Base-by-base conservation (phyloP, 257 asterid species). In the Nicotiana attenuata region DNA sequence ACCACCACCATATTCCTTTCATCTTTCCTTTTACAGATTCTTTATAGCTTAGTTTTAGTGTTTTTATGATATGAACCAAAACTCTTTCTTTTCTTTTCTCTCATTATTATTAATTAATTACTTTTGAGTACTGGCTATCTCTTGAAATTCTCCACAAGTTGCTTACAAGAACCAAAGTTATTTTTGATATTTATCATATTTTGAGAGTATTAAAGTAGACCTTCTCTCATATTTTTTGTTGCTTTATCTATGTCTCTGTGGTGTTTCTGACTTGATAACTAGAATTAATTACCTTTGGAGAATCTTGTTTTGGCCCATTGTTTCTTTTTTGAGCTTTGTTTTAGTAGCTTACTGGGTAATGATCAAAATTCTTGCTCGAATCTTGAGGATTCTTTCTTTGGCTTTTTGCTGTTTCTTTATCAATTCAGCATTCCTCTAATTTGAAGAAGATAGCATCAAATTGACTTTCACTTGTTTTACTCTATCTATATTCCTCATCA, bases 1-100 rank as follows among this genome's bases (percentile, higher is more conserved):
- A 88, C 94, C 80, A 88, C 94, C 93, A 88, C 95, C 97, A 86
- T 91, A 90, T 90, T 90, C 93, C 88, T 89, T 89, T 88, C 90
- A 84, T 91, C 94, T 92, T 88, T 86, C 88, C 92, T 92, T 91
- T 91, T 89, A 75, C 87, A 91, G 93, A 93, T 93, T 90, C 97
- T 93, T 88, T 73, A 73, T 45, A 22, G 81, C 88, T 89, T 87
- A 91, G 50, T 41, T 88, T 85, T 83, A 83, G 90, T 86, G 91
- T 88, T 91, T 41, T 41, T 0, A 9, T 41, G 50, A 41, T 93
- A 83, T 87, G 85, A 87, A 88, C 87, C 88, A 81, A 81, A 79
- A 52, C 77, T 82, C 79, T 53, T 81, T 65, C 28, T 73, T 80
- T 52, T 26, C 45, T 38, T 38, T 47, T 63, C 63, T n/a, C 81